Conservation (phyloP, 164 flowering plant species). For the Nelumbo lutea region DNA sequence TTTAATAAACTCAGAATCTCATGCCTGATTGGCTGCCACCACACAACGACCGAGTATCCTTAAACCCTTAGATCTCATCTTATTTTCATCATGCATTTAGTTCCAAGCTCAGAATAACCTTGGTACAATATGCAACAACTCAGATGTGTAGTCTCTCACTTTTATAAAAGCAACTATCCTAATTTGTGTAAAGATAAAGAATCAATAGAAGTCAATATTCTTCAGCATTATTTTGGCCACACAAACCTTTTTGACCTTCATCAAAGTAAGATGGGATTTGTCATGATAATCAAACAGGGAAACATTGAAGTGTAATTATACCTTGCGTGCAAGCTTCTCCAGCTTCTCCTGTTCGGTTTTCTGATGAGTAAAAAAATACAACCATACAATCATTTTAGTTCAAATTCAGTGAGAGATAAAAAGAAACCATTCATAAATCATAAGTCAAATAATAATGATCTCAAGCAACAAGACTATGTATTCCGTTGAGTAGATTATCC, state of each 20-base stretch:
- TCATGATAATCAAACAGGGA: not conserved
- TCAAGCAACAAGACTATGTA: no score
- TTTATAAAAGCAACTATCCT: not conserved
- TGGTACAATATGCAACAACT: not conserved
- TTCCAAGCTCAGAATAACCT: not conserved
- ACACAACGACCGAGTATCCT: no score
- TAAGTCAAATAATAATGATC: not conserved
- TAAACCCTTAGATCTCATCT: no score
- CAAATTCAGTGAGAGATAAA: not conserved
- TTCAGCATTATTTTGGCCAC: no score
- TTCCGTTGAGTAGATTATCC: no score
- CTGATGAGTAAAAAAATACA: conserved; percentile 32
- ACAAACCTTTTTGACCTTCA: no score
- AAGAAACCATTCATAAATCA: not conserved
- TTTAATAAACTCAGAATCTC: no score
- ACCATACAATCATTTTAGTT: not conserved
- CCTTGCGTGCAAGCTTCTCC: conserved; percentile 93
- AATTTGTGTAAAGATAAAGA: not conserved
- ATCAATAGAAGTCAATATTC: no score
- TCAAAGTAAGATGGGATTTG: not conserved
- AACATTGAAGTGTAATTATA: conserved; percentile 15
- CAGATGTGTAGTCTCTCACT: not conserved
- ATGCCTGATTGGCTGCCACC: no score
- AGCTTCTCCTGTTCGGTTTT: conserved; percentile 76
- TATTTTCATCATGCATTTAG: no score